Percentiles rank a stretch among this genome's conserved stretches.
phyloP scores from a whole-genome alignment of 306 rosid genomes.

The Clitoria ternatea region DNA sequence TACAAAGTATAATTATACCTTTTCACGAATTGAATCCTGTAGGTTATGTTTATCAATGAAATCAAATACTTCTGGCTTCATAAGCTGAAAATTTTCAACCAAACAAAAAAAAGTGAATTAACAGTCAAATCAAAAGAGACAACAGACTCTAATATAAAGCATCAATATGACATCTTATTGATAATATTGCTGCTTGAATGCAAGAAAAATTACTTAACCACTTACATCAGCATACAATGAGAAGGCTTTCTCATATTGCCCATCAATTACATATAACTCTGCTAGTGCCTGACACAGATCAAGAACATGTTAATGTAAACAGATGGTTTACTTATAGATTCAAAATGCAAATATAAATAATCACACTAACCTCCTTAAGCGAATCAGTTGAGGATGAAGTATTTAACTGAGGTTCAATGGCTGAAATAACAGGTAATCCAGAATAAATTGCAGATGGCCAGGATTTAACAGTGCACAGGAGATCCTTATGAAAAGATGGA shows the following conservation, averaged over 20 bases:
- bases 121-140: constrained; percentile 19
- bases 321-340: neutral
- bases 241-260: constrained; percentile 84
- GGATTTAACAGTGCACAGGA: constrained; percentile 66
- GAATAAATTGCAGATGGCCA: constrained; percentile 88
- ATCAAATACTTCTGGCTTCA: constrained; percentile 87
- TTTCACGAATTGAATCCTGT: constrained; percentile 69
- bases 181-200: constrained; percentile 3
- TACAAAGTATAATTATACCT: constrained; percentile 48
- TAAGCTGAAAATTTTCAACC: constrained; percentile 55
- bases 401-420: constrained; percentile 91
- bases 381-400: constrained; percentile 79
- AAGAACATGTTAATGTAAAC: constrained; percentile 5
- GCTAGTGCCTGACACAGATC: constrained; percentile 71
- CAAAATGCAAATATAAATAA: constrained; percentile 12
- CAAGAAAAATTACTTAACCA: constrained; percentile 30
- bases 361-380: constrained; percentile 72
- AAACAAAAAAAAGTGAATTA: constrained; percentile 1
- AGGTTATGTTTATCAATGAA: constrained; percentile 83
- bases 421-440: constrained; percentile 78
- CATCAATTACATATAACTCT: constrained; percentile 78
- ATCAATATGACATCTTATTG: neutral
- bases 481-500: constrained; percentile 79
- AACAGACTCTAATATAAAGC: neutral
- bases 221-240: constrained; percentile 95